Evolutionary conservation across 2,329 filamentous ascomycete genomes (phyloP), one percentile per base, ranked within the genome.

Genomic region (Microdochium paspali): DNA sequence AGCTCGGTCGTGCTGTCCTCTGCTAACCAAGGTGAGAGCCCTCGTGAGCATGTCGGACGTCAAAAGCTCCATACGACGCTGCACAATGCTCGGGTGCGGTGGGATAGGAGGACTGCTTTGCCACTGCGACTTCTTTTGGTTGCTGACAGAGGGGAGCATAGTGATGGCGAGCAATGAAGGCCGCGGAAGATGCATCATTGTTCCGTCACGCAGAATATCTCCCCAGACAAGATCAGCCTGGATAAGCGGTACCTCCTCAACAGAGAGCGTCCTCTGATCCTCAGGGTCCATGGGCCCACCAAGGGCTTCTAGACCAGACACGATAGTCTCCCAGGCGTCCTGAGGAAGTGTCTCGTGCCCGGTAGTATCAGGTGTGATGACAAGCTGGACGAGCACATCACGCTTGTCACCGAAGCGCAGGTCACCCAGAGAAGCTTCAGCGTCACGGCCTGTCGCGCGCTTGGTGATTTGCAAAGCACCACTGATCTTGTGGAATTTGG

Each of bases 401-500:
- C 76, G 67, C 75, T 97, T 98, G 66, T 98, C 93, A 30, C 93
- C 93, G 61, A 97, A 97, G 44, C 90, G 81, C 46, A 98, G 72
- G 65, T 98, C 93, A 30, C 93, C 93, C 23, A 98, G 72, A 1
- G 87, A 84, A 10, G 90, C 91, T 67, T 98, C 93, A 0, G 91
- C 93, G 65, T 97, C 93, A 45, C 90, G 84, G 10, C 93, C 93
- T 23, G 90, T 94, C 13, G 91, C 93, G 51, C 93, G 85, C 72
- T 96, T 98, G 3, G 91, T 97, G 52, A 95, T 94, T 62, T 97
- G 90, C 49, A 98, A 72, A 4, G 91, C 93, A 46, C 93, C 93
- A 59, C 89, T 96, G 60, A 98, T 97, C 70, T 98, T 98, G 64
- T 96, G 88, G 63, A 98, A 98, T 62, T 95, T 96, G 58, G 93